Conservation (phyloP, 176 grass and related monocot genomes). For the Triticum monococcum region DNA sequence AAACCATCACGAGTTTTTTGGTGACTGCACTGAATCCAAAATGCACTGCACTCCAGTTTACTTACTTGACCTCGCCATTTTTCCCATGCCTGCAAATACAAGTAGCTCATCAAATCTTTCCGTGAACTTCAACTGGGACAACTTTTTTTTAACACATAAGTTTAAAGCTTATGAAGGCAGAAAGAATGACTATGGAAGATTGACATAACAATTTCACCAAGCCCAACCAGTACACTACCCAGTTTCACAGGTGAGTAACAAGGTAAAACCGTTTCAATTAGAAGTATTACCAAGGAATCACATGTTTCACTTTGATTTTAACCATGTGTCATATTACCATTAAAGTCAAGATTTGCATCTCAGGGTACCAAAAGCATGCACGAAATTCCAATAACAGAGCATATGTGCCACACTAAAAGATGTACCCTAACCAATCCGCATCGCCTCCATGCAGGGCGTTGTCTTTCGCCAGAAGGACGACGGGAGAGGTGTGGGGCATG, state of each 20-base stretch:
- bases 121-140: conserved; percentile 16
- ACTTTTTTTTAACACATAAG: neutral
- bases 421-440: neutral
- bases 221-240: neutral
- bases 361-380: neutral
- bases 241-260: conserved; percentile 8
- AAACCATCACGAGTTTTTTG: conserved; percentile 83
- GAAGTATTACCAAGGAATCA: neutral
- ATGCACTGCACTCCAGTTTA: conserved; percentile 79
- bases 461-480: neutral
- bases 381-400: neutral
- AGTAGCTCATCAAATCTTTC: conserved; percentile 22
- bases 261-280: neutral
- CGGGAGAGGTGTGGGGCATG: neutral
- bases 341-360: neutral
- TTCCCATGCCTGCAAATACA: conserved; percentile 73
- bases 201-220: neutral
- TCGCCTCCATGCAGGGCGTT: neutral
- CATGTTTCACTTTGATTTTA: conserved; percentile 7
- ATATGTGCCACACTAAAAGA: neutral
- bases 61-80: conserved; percentile 90
- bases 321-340: neutral
- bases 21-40: conserved; percentile 93
- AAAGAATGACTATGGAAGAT: neutral
- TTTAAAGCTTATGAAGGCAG: neutral